Conservation (phyloP, 345 rosid genomes). For the Lumnitzera littorea region DNA sequence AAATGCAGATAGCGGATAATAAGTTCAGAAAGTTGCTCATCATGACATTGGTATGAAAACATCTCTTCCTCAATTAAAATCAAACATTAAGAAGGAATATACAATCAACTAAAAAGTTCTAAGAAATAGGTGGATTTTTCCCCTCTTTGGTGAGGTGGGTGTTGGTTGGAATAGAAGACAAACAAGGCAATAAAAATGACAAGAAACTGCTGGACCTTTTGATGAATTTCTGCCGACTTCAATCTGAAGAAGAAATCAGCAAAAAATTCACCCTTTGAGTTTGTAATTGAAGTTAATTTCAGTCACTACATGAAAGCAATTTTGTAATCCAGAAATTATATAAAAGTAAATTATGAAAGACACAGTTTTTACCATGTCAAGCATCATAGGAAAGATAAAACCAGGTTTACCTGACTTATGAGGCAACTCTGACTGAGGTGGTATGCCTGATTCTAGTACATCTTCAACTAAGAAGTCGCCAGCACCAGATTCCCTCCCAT, state of each 20-base stretch:
- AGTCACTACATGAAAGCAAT: not conserved
- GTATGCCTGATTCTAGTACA: slow-evolving; percentile 81
- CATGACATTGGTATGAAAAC: too few species aligned
- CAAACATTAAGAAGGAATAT: too few species aligned
- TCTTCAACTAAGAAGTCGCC: slow-evolving; percentile 82
- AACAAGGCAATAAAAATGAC: too few species aligned
- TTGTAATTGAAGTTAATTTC: not conserved
- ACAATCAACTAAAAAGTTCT: too few species aligned
- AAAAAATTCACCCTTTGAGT: not conserved
- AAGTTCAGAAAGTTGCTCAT: too few species aligned
- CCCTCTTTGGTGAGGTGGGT: too few species aligned
- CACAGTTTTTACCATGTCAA: too few species aligned
- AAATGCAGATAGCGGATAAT: not conserved
- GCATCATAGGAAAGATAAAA: slow-evolving; percentile 3
- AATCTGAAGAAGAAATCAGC: not conserved
- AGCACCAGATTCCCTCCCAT: slow-evolving; percentile 76
- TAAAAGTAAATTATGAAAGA: too few species aligned
- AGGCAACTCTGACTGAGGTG: slow-evolving; percentile 65
- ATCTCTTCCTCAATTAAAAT: too few species aligned
- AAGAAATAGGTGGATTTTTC: too few species aligned
- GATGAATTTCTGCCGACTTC: not conserved
- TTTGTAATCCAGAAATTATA: too few species aligned
- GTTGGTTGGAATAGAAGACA: too few species aligned
- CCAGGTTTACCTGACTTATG: slow-evolving; percentile 41
- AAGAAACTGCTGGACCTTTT: not conserved